Percentiles rank a stretch among this genome's conserved stretches.
Conservation (phyloP, 2,329 filamentous ascomycete species). For the Exophiala mesophila region DNA sequence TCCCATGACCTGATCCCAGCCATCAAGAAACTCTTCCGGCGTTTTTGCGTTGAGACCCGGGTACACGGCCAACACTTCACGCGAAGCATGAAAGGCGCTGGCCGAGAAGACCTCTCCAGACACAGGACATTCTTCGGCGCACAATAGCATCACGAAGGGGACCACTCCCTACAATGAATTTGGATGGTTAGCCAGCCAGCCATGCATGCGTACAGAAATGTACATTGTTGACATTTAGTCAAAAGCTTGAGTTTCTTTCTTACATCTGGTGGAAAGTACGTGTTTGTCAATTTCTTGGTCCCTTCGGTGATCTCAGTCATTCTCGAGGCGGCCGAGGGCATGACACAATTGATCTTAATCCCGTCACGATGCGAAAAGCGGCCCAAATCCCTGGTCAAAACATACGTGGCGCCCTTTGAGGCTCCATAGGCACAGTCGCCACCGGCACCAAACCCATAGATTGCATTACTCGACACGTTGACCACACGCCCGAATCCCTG, state of each 20-base stretch:
- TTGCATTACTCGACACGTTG: slow-evolving; percentile 12
- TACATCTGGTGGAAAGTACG: slow-evolving; percentile 1
- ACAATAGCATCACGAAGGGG: not conserved
- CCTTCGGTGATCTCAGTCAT: not conserved
- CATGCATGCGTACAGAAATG: too few species aligned
- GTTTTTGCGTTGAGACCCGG: not conserved
- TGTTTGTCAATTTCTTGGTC: not conserved
- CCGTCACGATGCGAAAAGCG: not conserved
- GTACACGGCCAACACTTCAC: not conserved
- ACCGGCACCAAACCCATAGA: slow-evolving; percentile 15
- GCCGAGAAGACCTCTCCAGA: not conserved
- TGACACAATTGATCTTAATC: not conserved
- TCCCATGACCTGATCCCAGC: not conserved
- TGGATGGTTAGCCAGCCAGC: too few species aligned
- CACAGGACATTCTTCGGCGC: not conserved
- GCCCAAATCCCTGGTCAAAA: not conserved
- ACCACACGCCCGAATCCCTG: slow-evolving; percentile 1
- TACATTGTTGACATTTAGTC: too few species aligned
- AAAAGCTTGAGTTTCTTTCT: too few species aligned
- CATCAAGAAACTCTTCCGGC: not conserved
- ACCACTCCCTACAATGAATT: not conserved
- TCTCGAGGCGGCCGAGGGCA: not conserved
- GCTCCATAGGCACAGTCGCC: slow-evolving; percentile 8
- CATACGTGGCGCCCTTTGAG: not conserved
- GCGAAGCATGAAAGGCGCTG: not conserved